Evolutionary conservation across 805 yeast genomes (phyloP).

Genomic region (Candida corydali): DNA sequence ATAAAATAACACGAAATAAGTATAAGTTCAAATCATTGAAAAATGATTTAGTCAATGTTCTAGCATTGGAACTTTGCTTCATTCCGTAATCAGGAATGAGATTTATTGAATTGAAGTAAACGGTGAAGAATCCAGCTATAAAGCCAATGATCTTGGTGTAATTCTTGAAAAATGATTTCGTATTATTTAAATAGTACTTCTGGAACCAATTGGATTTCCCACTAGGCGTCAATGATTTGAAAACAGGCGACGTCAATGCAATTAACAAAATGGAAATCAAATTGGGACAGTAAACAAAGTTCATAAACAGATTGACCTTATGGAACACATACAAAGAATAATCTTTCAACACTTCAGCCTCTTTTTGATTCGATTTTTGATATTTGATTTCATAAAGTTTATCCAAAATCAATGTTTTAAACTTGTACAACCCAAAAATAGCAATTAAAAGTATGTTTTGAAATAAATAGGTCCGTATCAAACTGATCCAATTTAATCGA

Average conservation of each 20-base stretch:
- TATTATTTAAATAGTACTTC: conserved; percentile 12
- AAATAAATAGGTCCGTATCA: conserved; percentile 20
- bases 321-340: conserved; percentile 18
- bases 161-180: conserved; percentile 26
- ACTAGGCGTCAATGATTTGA: conserved; percentile 12
- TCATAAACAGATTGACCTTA: conserved; percentile 26
- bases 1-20: conserved; percentile 28
- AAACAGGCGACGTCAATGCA: conserved; percentile 29
- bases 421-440: conserved; percentile 15
- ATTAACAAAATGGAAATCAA: conserved; percentile 30
- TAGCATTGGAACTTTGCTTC: conserved; percentile 10
- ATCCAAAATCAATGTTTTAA: conserved; percentile 19
- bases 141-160: conserved; percentile 34
- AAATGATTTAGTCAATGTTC: conserved; percentile 22
- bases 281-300: conserved; percentile 35
- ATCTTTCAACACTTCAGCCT: conserved; percentile 11
- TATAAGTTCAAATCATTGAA: conserved; percentile 28
- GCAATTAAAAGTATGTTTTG: conserved; percentile 21
- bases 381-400: conserved; percentile 21
- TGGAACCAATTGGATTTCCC: conserved; percentile 5
- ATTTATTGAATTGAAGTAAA: conserved; percentile 20
- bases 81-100: conserved; percentile 18
- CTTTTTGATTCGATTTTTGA: conserved; percentile 8
- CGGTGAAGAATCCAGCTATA: conserved; percentile 25
- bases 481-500: conserved; percentile 25